These are phyloP conservation scores for Passiflora organensis DNA, from an alignment of 345 rosid species.

Conservation along the genomic window DNA sequence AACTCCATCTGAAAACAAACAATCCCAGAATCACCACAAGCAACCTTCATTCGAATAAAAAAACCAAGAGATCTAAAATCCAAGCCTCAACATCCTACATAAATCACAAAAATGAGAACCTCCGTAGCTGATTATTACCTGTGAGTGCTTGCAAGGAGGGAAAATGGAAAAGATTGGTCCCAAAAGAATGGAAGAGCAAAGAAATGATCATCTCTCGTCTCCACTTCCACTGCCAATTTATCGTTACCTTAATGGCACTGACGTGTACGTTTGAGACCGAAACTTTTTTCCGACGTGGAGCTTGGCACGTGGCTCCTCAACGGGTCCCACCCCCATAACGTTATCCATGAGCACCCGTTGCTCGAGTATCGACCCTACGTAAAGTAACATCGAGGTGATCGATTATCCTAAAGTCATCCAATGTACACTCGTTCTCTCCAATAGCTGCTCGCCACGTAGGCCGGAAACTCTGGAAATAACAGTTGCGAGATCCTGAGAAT, in stretches of 20 bases:
- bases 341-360: constrained; percentile 15
- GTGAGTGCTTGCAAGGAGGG: neutral
- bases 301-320: constrained; percentile 13
- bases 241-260: constrained; percentile 18
- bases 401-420: too few relatives aligned
- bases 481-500: too few relatives aligned
- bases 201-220: neutral
- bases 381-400: too few relatives aligned
- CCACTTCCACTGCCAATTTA: too few relatives aligned
- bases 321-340: constrained; percentile 27
- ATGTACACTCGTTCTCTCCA: constrained; percentile 8
- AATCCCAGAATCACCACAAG: neutral
- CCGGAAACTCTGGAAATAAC: neutral
- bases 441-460: constrained; percentile 7
- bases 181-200: neutral
- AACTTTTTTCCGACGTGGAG: constrained; percentile 43
- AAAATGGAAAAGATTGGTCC: neutral
- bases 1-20: neutral
- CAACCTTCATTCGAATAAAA: neutral
- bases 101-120: neutral
- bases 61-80: neutral
- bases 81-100: neutral
- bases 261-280: constrained; percentile 28
- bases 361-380: too few relatives aligned
- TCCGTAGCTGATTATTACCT: neutral